Base-by-base conservation (phyloP, 768 basidiomycete genomes). In the Naematelia encephala region DNA sequence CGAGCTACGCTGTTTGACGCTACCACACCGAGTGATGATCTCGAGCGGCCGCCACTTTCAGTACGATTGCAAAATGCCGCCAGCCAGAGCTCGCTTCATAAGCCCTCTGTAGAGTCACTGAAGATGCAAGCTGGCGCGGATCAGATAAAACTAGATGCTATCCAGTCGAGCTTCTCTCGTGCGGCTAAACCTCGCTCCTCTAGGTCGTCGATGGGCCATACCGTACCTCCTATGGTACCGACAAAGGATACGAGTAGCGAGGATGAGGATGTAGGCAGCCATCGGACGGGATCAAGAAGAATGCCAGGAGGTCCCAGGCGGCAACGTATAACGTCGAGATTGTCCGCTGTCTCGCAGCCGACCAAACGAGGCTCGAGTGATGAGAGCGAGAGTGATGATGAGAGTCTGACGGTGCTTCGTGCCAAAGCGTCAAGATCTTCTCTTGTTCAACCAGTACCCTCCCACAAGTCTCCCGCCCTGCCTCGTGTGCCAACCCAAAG, bases 341-440 rank as follows among this genome's bases (percentile, higher is more conserved):
- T 11, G 46, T 19, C 46, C n/a, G n/a, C n/a, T 8, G 46, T 47
- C 23, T 47, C 46, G 19, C 46, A 19, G 46, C 19, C 46, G 8
- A 19, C 16, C 34, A 39, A 39, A 16, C 8, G 34, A 39, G 8
- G 16, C 16, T 16, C 8, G 27, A 42, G 29, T 3, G 56, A 57
- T 0, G 56, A 59, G 21, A 61, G 29, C n/a, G 54, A 59, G 8
- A 50, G 34, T 14, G 66, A 67, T 42, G 63, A 63, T 16, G 56
- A 60, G 49, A 57, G 57, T 12, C 48, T 68, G 4, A 61, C 63
- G 16, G 42, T 44, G 3, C 11, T 66, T 2, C 44, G 55, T 4
- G 21, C 49, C 23, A 56, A 34, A 29, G 64, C 64, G 19, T 66
- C 64, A 1, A 48, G 52, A 14, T 59, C 60, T n/a, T 27, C 51